These are phyloP conservation scores for Xylaria longipes DNA, from an alignment of 495 filamentous ascomycete species.

Conservation along the genomic window DNA sequence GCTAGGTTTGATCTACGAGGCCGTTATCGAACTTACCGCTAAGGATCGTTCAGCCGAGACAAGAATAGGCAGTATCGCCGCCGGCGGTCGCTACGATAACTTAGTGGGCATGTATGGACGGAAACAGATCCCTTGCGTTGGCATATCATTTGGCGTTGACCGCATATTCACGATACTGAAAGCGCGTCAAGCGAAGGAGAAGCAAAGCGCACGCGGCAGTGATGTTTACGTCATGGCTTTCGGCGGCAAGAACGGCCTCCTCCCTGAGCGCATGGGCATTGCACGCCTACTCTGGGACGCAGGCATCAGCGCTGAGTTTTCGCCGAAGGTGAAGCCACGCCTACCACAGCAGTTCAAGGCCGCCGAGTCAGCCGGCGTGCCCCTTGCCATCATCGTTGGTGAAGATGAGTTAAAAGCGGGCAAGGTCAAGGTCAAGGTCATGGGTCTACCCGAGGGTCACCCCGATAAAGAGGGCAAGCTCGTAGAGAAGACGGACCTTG, in stretches of 20 bases:
- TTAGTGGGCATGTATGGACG: constrained; percentile 95
- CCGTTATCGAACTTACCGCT: constrained; percentile 72
- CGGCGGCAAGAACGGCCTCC: constrained; percentile 81
- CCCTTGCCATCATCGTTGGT: constrained; percentile 78
- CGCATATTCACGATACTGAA: constrained; percentile 93
- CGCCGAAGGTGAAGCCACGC: constrained; percentile 81
- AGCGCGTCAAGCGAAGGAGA: constrained; percentile 70
- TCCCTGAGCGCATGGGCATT: constrained; percentile 81
- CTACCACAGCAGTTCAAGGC: constrained; percentile 79
- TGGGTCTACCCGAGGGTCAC: constrained; percentile 78
- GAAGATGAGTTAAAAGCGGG: constrained; percentile 79
- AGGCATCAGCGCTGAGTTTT: constrained; percentile 82
- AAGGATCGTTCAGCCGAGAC: constrained; percentile 43
- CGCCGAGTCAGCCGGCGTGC: constrained; percentile 73
- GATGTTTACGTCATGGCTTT: constrained; percentile 94
- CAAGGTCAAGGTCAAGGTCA: constrained; percentile 83
- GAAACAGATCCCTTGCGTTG: constrained; percentile 86
- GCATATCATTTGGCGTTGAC: constrained; percentile 94
- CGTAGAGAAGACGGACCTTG: constrained; percentile 65
- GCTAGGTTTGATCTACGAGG: constrained; percentile 73
- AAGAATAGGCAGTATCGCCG: constrained; percentile 68
- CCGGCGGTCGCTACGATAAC: constrained; percentile 91
- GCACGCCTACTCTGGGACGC: constrained; percentile 76
- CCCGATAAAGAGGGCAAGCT: constrained; percentile 85
- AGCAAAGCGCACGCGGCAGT: constrained; percentile 60